Percentiles rank a stretch among this genome's conserved stretches.
These are phyloP conservation scores for Sclerotinia glacialis DNA, from an alignment of 2,329 filamentous ascomycete species.

Conservation along the genomic window DNA sequence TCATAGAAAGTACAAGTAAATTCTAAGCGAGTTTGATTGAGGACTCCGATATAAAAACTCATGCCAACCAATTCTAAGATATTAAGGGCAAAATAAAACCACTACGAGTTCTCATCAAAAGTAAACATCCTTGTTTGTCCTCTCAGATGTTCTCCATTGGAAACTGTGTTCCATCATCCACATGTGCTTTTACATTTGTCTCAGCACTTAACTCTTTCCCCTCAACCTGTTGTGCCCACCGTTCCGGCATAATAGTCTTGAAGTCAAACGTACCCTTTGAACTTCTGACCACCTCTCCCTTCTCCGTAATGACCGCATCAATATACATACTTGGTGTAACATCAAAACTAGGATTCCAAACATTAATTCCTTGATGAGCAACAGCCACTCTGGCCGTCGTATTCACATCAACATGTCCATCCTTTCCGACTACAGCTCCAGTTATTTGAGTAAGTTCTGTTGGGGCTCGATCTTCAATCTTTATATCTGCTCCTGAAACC, in stretches of 20 bases:
- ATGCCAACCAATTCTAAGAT: not conserved
- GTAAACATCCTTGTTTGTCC: not conserved
- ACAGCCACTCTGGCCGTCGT: conserved; percentile 72
- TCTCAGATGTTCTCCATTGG: conserved; percentile 23
- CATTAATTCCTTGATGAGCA: conserved; percentile 70
- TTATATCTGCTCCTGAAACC: conserved; percentile 71
- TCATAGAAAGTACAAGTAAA: not conserved
- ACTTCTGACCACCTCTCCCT: conserved; percentile 79
- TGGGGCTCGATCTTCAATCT: conserved; percentile 81
- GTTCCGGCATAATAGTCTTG: conserved; percentile 52
- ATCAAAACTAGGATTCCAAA: conserved; percentile 98
- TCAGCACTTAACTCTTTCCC: conserved; percentile 3
- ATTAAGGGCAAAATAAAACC: not conserved
- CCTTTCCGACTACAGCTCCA: conserved; percentile 66
- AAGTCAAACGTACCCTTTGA: conserved; percentile 68
- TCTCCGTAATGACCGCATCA: conserved; percentile 91
- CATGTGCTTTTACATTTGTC: conserved; percentile 1
- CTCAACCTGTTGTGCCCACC: conserved; percentile 44
- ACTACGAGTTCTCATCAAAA: not conserved
- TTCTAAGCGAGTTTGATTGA: not conserved
- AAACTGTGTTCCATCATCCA: conserved; percentile 23
- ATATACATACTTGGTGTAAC: conserved; percentile 87
- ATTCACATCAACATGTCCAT: conserved; percentile 61
- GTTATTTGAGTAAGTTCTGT: conserved; percentile 83
- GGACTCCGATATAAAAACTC: too few relatives aligned